These are phyloP conservation scores for Hypoxylon sp. DNA, from an alignment of 2,329 filamentous ascomycete genomes.

Conservation along the genomic window DNA sequence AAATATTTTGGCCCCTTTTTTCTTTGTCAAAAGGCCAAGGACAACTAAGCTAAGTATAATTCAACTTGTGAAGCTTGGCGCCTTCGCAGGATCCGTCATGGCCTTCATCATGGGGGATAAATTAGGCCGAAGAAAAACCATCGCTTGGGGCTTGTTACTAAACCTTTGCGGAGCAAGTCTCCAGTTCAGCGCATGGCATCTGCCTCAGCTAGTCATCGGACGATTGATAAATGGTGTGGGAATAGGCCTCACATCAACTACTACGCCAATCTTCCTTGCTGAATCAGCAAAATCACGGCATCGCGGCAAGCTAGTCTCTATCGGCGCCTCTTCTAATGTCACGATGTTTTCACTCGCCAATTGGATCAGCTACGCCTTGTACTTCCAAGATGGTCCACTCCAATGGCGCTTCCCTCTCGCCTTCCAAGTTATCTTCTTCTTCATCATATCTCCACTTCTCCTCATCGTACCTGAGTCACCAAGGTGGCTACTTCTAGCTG, in stretches of 20 bases:
- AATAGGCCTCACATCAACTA: slow-evolving; percentile 53
- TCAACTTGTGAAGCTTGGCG: slow-evolving; percentile 59
- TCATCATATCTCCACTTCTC: slow-evolving; percentile 54
- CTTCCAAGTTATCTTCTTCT: slow-evolving; percentile 59
- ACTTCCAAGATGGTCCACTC: slow-evolving; percentile 51
- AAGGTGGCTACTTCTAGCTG: slow-evolving; percentile 66
- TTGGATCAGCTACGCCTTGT: slow-evolving; percentile 63
- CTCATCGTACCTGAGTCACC: slow-evolving; percentile 54
- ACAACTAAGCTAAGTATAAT: background rate
- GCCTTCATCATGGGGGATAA: slow-evolving; percentile 75
- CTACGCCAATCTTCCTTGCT: slow-evolving; percentile 51
- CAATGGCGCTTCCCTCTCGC: slow-evolving; percentile 58
- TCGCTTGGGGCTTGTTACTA: slow-evolving; percentile 71
- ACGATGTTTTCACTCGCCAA: slow-evolving; percentile 62
- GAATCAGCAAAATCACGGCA: slow-evolving; percentile 51
- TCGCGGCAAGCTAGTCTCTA: slow-evolving; percentile 49
- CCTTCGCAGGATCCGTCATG: slow-evolving; percentile 77
- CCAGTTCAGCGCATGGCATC: slow-evolving; percentile 59
- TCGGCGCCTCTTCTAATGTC: slow-evolving; percentile 55
- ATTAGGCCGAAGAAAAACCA: slow-evolving; percentile 78
- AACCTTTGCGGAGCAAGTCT: slow-evolving; percentile 75
- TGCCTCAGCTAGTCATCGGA: slow-evolving; percentile 52
- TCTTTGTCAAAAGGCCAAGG: background rate
- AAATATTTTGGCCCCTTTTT: background rate
- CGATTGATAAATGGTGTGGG: slow-evolving; percentile 52